phyloP scores from a whole-genome alignment of 2,329 filamentous ascomycete genomes.

The Trichoderma guizhouense region DNA sequence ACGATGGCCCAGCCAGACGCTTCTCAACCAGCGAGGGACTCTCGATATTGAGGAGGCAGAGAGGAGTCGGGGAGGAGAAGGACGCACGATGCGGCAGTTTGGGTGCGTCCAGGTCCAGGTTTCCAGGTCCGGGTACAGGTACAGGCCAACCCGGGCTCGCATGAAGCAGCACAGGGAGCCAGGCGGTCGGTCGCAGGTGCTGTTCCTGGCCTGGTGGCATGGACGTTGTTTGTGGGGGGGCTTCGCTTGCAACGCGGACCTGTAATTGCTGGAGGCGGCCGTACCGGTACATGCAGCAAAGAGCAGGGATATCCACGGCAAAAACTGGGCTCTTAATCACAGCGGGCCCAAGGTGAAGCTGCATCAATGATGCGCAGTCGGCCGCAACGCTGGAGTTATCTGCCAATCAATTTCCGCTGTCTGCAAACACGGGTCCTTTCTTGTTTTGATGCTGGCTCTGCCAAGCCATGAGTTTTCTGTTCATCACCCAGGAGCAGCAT shows the following conservation, averaged over 20 bases:
- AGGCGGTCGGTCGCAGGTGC: neutral
- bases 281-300: neutral
- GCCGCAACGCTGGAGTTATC: neutral
- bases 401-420: constrained; percentile 6
- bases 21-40: constrained; percentile 7
- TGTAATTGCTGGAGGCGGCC: neutral
- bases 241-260: neutral
- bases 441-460: neutral
- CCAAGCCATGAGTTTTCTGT: neutral
- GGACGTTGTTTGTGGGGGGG: neutral
- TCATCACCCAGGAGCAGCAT: neutral
- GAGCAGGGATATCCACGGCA: neutral
- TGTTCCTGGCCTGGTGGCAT: neutral
- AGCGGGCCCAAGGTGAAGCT: neutral
- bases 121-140: neutral
- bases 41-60: neutral
- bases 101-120: neutral
- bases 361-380: neutral
- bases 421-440: neutral
- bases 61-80: constrained; percentile 8
- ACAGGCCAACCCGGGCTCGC: neutral
- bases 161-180: neutral
- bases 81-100: neutral
- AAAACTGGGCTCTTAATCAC: neutral
- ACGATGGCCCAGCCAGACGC: constrained; percentile 8